These are phyloP conservation scores for Eucalyptus marginata DNA, from an alignment of 345 rosid species.

Conservation along the genomic window DNA sequence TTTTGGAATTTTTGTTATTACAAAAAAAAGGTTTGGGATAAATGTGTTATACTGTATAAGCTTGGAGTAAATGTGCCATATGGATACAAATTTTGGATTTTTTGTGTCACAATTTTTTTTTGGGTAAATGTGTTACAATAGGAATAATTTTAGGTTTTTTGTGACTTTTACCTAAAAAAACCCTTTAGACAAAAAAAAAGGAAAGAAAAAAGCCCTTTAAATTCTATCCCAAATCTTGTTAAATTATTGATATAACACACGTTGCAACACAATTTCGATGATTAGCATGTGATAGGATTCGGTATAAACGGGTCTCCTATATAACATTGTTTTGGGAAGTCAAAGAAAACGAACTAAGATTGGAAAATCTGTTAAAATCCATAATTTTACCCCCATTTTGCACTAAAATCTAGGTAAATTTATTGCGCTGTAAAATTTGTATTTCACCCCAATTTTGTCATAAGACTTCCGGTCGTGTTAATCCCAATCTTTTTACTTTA, in stretches of 20 bases:
- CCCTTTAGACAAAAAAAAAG: too few relatives aligned
- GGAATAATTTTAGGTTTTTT: too few relatives aligned
- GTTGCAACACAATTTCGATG: not conserved
- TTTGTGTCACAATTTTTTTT: too few relatives aligned
- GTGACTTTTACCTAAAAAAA: too few relatives aligned
- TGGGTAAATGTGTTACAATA: too few relatives aligned
- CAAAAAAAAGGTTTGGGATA: fast-evolving
- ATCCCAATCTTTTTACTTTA: not conserved
- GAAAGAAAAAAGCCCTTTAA: too few relatives aligned
- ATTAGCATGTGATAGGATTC: not conserved
- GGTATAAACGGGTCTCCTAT: not conserved
- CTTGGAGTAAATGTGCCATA: too few relatives aligned
- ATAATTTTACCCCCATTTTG: not conserved
- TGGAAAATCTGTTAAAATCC: not conserved
- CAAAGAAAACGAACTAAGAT: not conserved
- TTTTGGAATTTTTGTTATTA: too few relatives aligned
- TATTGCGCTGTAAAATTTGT: not conserved
- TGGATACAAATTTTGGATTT: too few relatives aligned
- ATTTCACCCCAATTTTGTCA: not conserved
- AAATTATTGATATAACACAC: not conserved
- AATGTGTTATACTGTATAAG: too few relatives aligned
- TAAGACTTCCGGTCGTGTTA: not conserved
- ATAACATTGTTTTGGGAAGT: not conserved
- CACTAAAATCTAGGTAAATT: not conserved
- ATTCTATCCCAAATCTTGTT: not conserved